phyloP scores from a whole-genome alignment of 768 basidiomycete genomes.

The Kwoniella dendrophila region DNA sequence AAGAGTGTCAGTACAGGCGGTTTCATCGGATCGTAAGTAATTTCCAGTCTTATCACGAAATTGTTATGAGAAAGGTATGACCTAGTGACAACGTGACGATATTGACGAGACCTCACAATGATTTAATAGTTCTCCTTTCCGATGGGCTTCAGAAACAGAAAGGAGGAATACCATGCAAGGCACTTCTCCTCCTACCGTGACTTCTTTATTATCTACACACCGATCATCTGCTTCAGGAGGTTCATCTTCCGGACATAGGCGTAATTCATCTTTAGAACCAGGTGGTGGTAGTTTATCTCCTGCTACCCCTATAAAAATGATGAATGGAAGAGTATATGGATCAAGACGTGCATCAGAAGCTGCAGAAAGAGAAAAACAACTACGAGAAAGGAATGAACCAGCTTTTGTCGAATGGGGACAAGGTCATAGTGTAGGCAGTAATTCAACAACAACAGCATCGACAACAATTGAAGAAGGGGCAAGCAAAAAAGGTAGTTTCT shows the following conservation, averaged over 20 bases:
- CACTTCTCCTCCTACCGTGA: constrained; percentile 19
- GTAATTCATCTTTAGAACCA: constrained; percentile 50
- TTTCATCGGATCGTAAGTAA: constrained; percentile 50
- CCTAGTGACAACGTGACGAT: too few relatives aligned
- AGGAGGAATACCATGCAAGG: constrained; percentile 43
- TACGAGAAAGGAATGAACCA: constrained; percentile 60
- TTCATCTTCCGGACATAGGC: constrained; percentile 28
- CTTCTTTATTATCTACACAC: constrained; percentile 20
- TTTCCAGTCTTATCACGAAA: too few relatives aligned
- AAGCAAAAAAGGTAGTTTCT: constrained; percentile 64
- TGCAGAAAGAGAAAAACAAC: constrained; percentile 36
- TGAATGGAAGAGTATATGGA: constrained; percentile 86
- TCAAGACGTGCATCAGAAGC: constrained; percentile 40
- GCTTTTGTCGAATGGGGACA: constrained; percentile 88
- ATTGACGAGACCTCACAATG: background rate
- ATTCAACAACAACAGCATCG: too few relatives aligned
- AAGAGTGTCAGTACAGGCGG: constrained; percentile 55
- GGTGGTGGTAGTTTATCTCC: constrained; percentile 27
- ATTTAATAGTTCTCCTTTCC: constrained; percentile 45
- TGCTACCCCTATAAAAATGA: constrained; percentile 60
- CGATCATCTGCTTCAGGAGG: constrained; percentile 9
- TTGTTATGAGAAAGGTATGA: too few relatives aligned
- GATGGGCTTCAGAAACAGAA: constrained; percentile 44
- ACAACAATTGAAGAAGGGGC: constrained; percentile 55
- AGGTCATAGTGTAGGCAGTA: too few relatives aligned